These are phyloP conservation scores for Dryas integrifolia DNA, from an alignment of 331 rosid species.

Conservation along the genomic window DNA sequence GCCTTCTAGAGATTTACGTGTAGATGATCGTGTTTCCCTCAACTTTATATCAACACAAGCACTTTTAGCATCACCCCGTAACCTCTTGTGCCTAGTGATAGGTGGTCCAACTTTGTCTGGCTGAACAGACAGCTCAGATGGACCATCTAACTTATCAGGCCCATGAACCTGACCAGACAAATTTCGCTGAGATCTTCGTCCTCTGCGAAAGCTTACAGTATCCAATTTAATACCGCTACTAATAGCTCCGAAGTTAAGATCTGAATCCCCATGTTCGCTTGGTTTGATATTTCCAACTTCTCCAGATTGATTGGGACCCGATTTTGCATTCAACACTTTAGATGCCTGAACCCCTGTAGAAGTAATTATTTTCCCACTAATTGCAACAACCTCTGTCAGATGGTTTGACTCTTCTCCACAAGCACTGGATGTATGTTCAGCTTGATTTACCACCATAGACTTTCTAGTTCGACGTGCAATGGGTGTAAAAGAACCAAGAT, in stretches of 20 bases:
- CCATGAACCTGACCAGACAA: slow-evolving; percentile 34
- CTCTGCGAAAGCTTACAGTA: slow-evolving; percentile 36
- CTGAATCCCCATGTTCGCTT: slow-evolving; percentile 30
- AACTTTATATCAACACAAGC: slow-evolving; percentile 26
- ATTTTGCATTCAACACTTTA: slow-evolving; percentile 28
- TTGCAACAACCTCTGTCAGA: slow-evolving; percentile 22
- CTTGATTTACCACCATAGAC: slow-evolving; percentile 36
- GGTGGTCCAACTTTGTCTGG: slow-evolving; percentile 33
- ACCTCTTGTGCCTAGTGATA: slow-evolving; percentile 39
- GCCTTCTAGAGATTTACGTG: slow-evolving; percentile 20
- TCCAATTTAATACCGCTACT: slow-evolving; percentile 23
- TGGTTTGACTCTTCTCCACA: slow-evolving; percentile 25
- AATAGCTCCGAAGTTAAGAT: slow-evolving; percentile 31
- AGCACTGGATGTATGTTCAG: slow-evolving; percentile 27
- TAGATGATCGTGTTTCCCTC: slow-evolving; percentile 24
- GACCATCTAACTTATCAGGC: slow-evolving; percentile 36
- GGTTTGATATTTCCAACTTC: slow-evolving; percentile 25
- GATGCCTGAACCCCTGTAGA: slow-evolving; percentile 28
- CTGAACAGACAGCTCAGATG: slow-evolving; percentile 29
- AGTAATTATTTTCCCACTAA: slow-evolving; percentile 23
- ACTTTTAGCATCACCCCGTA: slow-evolving; percentile 14
- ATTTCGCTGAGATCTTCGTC: slow-evolving; percentile 57
- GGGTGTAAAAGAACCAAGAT: slow-evolving; percentile 37
- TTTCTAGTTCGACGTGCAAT: slow-evolving; percentile 68
- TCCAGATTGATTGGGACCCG: slow-evolving; percentile 26